phyloP scores from a whole-genome alignment of 164 flowering plant genomes.

The Stephania yunnanensis region DNA sequence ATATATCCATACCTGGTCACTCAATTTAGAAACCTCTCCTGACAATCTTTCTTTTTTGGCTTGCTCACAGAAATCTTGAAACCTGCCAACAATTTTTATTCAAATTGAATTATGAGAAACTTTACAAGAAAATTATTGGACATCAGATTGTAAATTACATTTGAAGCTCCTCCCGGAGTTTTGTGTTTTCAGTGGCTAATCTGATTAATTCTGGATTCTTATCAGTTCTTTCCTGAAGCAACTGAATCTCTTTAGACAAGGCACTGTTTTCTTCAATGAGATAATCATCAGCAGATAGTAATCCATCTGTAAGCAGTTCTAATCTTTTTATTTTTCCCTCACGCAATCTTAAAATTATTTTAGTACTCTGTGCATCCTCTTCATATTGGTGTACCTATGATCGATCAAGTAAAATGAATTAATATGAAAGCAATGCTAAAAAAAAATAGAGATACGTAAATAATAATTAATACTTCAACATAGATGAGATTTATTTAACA shows the following conservation, averaged over 20 bases:
- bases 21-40: slow-evolving; percentile 58
- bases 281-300: slow-evolving; percentile 46
- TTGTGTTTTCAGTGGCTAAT: slow-evolving; percentile 56
- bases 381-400: slow-evolving; percentile 53
- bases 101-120: slow-evolving; percentile 9
- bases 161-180: slow-evolving; percentile 55
- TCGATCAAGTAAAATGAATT: background rate
- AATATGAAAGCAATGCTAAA: background rate
- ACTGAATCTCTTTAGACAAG: slow-evolving; percentile 50
- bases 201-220: slow-evolving; percentile 56
- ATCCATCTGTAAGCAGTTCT: slow-evolving; percentile 38
- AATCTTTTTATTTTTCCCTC: slow-evolving; percentile 59
- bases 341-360: slow-evolving; percentile 45
- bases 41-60: slow-evolving; percentile 60
- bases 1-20: slow-evolving; percentile 43
- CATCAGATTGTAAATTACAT: slow-evolving; percentile 28
- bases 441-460: background rate
- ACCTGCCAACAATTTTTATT: slow-evolving; percentile 34
- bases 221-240: slow-evolving; percentile 50
- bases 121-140: background rate
- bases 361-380: slow-evolving; percentile 48
- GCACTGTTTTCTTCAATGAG: slow-evolving; percentile 61
- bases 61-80: slow-evolving; percentile 52
- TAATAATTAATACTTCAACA: background rate
- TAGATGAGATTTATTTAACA: background rate